These are phyloP conservation scores for Plasmodium gonderi DNA, from an alignment of 169 alveolate genomes.

Conservation along the genomic window DNA sequence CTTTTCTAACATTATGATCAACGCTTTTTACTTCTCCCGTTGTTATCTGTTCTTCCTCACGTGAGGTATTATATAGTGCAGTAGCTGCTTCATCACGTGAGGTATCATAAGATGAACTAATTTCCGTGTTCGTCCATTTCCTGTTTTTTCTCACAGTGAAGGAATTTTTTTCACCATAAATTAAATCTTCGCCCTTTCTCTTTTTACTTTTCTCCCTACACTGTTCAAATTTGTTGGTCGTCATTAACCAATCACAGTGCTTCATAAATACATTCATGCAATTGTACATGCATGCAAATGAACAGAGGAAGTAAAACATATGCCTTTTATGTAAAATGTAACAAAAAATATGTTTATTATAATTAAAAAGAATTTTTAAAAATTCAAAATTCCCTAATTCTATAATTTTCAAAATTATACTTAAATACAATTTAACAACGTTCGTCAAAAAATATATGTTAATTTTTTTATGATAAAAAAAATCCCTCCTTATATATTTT, in stretches of 20 bases:
- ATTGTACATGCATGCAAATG: constrained; percentile 50
- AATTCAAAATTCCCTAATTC: constrained; percentile 67
- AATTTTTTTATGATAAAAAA: constrained; percentile 32
- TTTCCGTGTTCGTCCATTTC: not conserved
- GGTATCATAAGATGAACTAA: not conserved
- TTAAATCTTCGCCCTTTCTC: not conserved
- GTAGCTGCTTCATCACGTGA: not conserved
- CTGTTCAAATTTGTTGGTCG: not conserved
- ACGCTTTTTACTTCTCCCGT: too few relatives aligned
- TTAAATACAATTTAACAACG: constrained; percentile 42
- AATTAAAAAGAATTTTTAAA: constrained; percentile 59
- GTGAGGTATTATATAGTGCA: too few relatives aligned
- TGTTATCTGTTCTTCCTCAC: too few relatives aligned
- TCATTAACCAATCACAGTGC: constrained; percentile 5
- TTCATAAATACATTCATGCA: constrained; percentile 24
- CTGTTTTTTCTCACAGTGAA: not conserved
- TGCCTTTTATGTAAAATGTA: constrained; percentile 23
- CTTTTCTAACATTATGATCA: not conserved
- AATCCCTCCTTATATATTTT: not conserved
- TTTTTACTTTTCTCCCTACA: not conserved
- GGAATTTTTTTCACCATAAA: not conserved
- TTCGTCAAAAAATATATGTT: constrained; percentile 7
- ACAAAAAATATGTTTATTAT: constrained; percentile 44
- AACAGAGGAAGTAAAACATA: constrained; percentile 41
- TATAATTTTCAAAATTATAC: constrained; percentile 55